phyloP scores from a whole-genome alignment of 75 land plant genomes.

The Ceratopteris richardii region DNA sequence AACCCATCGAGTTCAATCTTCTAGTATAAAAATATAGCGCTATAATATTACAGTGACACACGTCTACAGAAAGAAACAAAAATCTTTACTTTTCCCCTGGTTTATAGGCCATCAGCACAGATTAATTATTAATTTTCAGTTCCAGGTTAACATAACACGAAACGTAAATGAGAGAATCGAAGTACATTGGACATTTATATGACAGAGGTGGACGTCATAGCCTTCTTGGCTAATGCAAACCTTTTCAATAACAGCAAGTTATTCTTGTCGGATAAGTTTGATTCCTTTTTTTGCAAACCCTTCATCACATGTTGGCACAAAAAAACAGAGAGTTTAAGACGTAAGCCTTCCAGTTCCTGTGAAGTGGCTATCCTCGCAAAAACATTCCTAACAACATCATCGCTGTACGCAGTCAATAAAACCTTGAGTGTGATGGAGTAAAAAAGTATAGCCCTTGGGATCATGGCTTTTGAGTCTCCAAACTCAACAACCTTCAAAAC shows the following conservation, averaged over 20 bases:
- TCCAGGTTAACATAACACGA: no score
- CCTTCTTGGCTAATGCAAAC: neutral
- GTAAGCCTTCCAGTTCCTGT: slow-evolving; percentile 54
- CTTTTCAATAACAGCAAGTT: neutral
- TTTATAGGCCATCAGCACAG: neutral
- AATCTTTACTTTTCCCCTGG: neutral
- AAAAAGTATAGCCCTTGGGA: slow-evolving; percentile 60
- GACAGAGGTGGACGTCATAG: neutral
- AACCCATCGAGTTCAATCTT: neutral
- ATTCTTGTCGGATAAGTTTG: neutral
- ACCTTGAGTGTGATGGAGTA: slow-evolving; percentile 70
- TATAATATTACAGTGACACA: neutral
- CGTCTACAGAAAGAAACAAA: neutral
- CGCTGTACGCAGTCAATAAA: slow-evolving; percentile 41
- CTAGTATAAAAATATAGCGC: neutral
- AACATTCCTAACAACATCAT: slow-evolving; percentile 53
- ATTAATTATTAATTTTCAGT: no score
- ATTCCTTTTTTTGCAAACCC: neutral
- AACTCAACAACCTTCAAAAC: slow-evolving; percentile 68
- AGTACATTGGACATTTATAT: neutral
- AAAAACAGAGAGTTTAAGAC: slow-evolving; percentile 53
- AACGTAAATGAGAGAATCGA: no score
- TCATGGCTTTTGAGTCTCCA: slow-evolving; percentile 33
- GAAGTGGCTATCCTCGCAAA: slow-evolving; percentile 66
- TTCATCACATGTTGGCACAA: slow-evolving; percentile 41